Conservation (phyloP, 352 stramenopile genomes). For the Thalassiosira exigua region DNA sequence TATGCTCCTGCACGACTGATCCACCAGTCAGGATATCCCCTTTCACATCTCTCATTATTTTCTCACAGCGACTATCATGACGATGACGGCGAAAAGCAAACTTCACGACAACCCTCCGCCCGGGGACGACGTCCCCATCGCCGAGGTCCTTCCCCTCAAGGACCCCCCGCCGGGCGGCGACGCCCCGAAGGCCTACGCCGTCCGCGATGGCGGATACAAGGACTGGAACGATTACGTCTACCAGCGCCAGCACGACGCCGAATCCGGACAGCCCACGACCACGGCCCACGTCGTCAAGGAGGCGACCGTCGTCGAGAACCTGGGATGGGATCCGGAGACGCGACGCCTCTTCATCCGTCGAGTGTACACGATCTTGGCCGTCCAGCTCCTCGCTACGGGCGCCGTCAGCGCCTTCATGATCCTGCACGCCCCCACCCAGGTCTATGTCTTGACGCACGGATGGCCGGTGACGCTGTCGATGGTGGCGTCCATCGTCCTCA, state of each 20-base stretch:
- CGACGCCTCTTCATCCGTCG: constrained; percentile 69
- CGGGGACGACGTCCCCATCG: constrained; percentile 37
- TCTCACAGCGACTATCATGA: too few relatives aligned
- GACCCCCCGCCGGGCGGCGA: constrained; percentile 2
- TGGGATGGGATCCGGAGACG: constrained; percentile 56
- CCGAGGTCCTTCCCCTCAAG: constrained; percentile 40
- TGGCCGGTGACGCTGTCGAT: constrained; percentile 56
- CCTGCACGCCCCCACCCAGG: constrained; percentile 44
- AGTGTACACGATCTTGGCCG: constrained; percentile 71
- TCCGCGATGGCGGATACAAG: constrained; percentile 40
- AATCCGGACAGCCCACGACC: constrained; percentile 6
- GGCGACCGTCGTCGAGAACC: constrained; percentile 50
- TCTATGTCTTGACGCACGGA: constrained; percentile 61
- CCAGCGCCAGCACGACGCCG: neutral
- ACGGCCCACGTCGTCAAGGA: constrained; percentile 32
- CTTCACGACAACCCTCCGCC: too few relatives aligned
- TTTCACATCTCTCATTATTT: too few relatives aligned
- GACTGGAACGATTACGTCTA: constrained; percentile 35
- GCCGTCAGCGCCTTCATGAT: constrained; percentile 49
- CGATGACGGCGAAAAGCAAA: too few relatives aligned
- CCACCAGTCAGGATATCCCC: too few relatives aligned
- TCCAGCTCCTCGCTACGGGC: constrained; percentile 65
- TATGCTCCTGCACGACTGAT: too few relatives aligned
- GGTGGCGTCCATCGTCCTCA: constrained; percentile 46
- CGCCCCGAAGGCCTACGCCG: constrained; percentile 18